Percentiles rank a stretch among this genome's conserved stretches.
phyloP scores from a whole-genome alignment of 208 protist genomes.

The Leptomonas pyrrhocoris region DNA sequence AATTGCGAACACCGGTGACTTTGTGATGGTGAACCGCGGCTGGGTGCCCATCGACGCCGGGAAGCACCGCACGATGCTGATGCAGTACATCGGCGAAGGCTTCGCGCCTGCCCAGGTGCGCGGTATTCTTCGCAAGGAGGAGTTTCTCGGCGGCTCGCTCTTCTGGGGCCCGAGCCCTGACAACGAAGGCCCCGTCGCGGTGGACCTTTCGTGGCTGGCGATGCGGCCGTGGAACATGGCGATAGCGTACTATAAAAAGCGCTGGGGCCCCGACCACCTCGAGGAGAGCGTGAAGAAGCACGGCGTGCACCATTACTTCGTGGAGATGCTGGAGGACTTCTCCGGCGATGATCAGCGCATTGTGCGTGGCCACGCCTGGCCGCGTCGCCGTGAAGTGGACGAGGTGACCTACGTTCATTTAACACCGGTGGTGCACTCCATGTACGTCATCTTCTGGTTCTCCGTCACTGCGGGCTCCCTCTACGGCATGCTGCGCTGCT shows the following conservation, averaged over 20 bases:
- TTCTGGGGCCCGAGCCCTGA: conserved; percentile 60
- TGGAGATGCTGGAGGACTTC: conserved; percentile 90
- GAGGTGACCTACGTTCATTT: conserved; percentile 88
- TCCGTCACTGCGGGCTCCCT: conserved; percentile 75
- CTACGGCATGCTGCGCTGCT: conserved; percentile 83
- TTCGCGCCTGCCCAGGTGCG: conserved; percentile 51
- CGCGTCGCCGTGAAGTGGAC: conserved; percentile 69
- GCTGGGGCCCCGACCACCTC: conserved; percentile 51
- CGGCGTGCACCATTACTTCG: conserved; percentile 79
- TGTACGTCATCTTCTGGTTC: conserved; percentile 90
- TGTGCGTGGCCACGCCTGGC: conserved; percentile 77
- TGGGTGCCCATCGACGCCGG: conserved; percentile 90
- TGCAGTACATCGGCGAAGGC: conserved; percentile 87
- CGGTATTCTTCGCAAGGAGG: conserved; percentile 79
- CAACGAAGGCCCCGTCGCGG: conserved; percentile 74
- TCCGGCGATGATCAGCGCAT: conserved; percentile 88
- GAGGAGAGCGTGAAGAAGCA: conserved; percentile 45
- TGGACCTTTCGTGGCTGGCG: conserved; percentile 78
- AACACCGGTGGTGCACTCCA: conserved; percentile 83
- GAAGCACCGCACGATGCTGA: conserved; percentile 81
- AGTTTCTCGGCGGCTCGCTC: conserved; percentile 63
- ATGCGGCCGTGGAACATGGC: conserved; percentile 84
- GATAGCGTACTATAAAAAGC: conserved; percentile 66
- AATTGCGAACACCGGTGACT: conserved; percentile 58
- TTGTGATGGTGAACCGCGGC: conserved; percentile 88